Percentiles rank a stretch among this genome's conserved stretches.
Conservation (phyloP, 345 rosid species). For the Aurinia saxatilis region DNA sequence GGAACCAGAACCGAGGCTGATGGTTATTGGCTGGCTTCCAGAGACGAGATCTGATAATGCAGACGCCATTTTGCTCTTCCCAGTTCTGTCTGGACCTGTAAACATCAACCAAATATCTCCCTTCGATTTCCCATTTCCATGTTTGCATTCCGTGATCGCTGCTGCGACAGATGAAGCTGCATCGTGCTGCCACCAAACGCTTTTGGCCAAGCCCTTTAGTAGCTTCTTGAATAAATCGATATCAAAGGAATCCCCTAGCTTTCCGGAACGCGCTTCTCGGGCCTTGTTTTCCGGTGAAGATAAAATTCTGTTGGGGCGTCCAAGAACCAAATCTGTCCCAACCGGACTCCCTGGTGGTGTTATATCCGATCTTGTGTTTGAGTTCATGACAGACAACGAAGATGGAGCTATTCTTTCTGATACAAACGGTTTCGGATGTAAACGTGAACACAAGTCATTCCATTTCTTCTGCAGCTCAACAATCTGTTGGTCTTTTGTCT, state of each 20-base stretch:
- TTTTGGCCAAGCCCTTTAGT: constrained; percentile 62
- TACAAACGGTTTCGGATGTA: constrained; percentile 48
- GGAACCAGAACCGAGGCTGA: constrained; percentile 62
- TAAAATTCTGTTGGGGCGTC: constrained; percentile 40
- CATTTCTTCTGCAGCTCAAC: constrained; percentile 77
- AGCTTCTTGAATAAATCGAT: constrained; percentile 71
- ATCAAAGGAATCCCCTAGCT: constrained; percentile 40
- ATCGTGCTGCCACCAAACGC: constrained; percentile 92
- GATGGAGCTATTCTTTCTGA: constrained; percentile 41
- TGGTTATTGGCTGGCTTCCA: constrained; percentile 45
- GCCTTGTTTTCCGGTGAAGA: constrained; percentile 34
- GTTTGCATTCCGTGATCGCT: constrained; percentile 58
- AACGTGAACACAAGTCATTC: constrained; percentile 55
- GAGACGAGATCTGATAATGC: constrained; percentile 59
- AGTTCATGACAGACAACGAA: constrained; percentile 28
- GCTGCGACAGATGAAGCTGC: constrained; percentile 86
- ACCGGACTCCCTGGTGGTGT: constrained; percentile 76
- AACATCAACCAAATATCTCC: constrained; percentile 85
- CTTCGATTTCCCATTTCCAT: constrained; percentile 51
- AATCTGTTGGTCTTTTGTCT: constrained; percentile 59
- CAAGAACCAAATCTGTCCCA: constrained; percentile 79
- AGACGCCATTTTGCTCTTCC: constrained; percentile 86
- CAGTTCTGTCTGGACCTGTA: constrained; percentile 75
- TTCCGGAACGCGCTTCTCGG: constrained; percentile 36
- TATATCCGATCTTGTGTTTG: constrained; percentile 30